Conservation (phyloP, 2,329 filamentous ascomycete species). For the Pseudonectria buxi region DNA sequence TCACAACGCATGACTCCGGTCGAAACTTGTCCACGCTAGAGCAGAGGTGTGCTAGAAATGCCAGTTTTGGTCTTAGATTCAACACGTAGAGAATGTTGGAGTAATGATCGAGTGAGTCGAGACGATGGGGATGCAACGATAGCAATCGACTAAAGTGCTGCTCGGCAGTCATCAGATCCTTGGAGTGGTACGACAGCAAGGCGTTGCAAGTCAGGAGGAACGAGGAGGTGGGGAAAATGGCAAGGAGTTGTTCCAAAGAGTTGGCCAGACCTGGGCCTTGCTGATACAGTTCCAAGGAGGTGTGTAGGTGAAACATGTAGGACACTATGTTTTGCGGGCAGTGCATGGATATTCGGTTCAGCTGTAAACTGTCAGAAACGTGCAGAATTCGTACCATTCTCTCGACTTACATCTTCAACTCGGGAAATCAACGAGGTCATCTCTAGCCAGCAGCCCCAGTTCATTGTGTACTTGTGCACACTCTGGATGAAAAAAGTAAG, state of each 20-base stretch:
- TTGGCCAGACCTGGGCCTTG: constrained; percentile 68
- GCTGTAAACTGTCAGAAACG: constrained; percentile 35
- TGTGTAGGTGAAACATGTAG: constrained; percentile 88
- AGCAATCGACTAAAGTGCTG: constrained; percentile 71
- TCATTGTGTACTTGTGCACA: constrained; percentile 85
- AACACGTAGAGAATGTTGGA: constrained; percentile 97
- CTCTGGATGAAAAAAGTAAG: constrained; percentile 83
- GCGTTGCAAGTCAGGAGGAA: constrained; percentile 89
- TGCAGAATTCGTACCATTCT: constrained; percentile 15
- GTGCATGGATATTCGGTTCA: constrained; percentile 63
- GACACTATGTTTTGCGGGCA: constrained; percentile 88
- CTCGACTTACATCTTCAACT: constrained; percentile 65
- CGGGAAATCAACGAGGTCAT: constrained; percentile 73
- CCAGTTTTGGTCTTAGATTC: constrained; percentile 77
- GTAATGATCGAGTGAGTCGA: constrained; percentile 91
- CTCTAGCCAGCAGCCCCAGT: constrained; percentile 97
- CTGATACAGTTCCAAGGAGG: constrained; percentile 87
- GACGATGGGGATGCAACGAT: constrained; percentile 63
- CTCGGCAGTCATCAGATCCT: constrained; percentile 65
- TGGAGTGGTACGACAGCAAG: constrained; percentile 82
- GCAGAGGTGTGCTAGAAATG: constrained; percentile 86
- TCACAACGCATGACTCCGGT: constrained; percentile 91
- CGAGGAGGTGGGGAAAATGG: constrained; percentile 79
- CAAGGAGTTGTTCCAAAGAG: constrained; percentile 68
- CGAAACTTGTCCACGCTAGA: constrained; percentile 91